phyloP scores from a whole-genome alignment of 2,329 filamentous ascomycete genomes.

The Penicillium sp. region DNA sequence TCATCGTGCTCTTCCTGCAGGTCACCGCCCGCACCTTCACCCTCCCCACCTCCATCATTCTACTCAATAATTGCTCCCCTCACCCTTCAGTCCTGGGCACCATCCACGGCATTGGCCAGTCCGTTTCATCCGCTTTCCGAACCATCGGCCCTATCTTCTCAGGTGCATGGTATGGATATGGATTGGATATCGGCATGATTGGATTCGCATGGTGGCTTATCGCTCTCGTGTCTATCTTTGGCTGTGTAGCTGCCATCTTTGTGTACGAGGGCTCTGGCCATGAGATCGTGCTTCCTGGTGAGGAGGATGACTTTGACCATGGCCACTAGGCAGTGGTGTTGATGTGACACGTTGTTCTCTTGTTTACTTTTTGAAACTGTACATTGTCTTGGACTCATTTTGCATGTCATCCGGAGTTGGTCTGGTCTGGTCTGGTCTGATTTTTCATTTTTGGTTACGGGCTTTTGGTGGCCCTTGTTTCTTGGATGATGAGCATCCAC shows the following conservation, averaged over 20 bases:
- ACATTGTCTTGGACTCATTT: slow-evolving; percentile 32
- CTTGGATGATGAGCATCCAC: neutral
- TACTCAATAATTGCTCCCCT: slow-evolving; percentile 66
- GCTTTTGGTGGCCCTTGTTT: neutral
- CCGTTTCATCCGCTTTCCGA: slow-evolving; percentile 60
- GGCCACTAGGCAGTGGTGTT: slow-evolving; percentile 29
- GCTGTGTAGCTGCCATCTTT: slow-evolving; percentile 64
- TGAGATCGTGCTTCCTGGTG: slow-evolving; percentile 56
- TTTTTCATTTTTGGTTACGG: slow-evolving; percentile 7
- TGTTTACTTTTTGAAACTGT: slow-evolving; percentile 23
- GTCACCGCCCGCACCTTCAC: slow-evolving; percentile 75
- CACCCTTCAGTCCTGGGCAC: slow-evolving; percentile 65
- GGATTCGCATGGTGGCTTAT: slow-evolving; percentile 65
- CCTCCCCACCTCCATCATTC: slow-evolving; percentile 63
- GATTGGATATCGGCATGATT: slow-evolving; percentile 60
- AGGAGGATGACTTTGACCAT: slow-evolving; percentile 41
- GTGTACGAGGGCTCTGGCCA: slow-evolving; percentile 70
- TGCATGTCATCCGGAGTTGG: slow-evolving; percentile 32
- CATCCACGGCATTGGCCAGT: slow-evolving; percentile 65
- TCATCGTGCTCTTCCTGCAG: slow-evolving; percentile 69
- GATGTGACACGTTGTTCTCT: slow-evolving; percentile 17
- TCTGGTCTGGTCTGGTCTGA: slow-evolving; percentile 20
- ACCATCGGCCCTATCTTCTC: slow-evolving; percentile 64
- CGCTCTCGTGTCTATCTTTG: slow-evolving; percentile 60
- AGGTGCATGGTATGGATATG: slow-evolving; percentile 62